Evolutionary conservation across 768 basidiomycete genomes (phyloP), one percentile per base, ranked within the genome.

Genomic region (Thelephora ganbajun): DNA sequence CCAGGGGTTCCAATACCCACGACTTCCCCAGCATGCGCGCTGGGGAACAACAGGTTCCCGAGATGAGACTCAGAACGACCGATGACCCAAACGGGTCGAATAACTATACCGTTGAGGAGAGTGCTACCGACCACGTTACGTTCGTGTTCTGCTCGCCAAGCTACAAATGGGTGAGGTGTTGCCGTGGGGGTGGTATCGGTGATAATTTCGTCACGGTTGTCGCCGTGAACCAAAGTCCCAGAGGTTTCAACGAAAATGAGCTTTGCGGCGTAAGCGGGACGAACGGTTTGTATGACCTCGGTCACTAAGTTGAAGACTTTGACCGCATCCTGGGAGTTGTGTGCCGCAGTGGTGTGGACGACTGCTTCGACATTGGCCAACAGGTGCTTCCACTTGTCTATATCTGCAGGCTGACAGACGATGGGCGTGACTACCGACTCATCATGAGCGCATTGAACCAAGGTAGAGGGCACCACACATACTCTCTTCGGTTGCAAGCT

Each of bases 201-300:
- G 41, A 63, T 54, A 51, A 61, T 48, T 2, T 59, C 56, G 11
- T 45, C 47, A 0, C 36, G 54, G 54, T 59, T 57, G 35, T 71
- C 66, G 19, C 65, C 63, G 51, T 69, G 65, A 7, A 69, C 61
- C 71, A 71, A 73, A 0, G 65, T 62, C 9, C 71, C 72, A 0
- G 68, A 70, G 11, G 66, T 67, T 54, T 68, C 68, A 50, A 74
- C 69, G 55, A 66, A 74, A 0, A 65, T 58, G 26, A 71, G 57
- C 52, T 70, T 69, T 2, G 69, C 61, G 0, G 65, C 59, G 35
- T 54, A 53, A 0, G 53, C 26, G 1, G 65, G 61, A 4, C 66
- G 64, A 13, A 54, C 47, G 2, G 48, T 43, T 43, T 51, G 20
- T 5, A 59, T 61, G 19, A 60, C 59, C 1, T 58, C 51, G 5